These are phyloP conservation scores for Saccharomycopsis amapae DNA, from an alignment of 805 yeast genomes.

Conservation along the genomic window DNA sequence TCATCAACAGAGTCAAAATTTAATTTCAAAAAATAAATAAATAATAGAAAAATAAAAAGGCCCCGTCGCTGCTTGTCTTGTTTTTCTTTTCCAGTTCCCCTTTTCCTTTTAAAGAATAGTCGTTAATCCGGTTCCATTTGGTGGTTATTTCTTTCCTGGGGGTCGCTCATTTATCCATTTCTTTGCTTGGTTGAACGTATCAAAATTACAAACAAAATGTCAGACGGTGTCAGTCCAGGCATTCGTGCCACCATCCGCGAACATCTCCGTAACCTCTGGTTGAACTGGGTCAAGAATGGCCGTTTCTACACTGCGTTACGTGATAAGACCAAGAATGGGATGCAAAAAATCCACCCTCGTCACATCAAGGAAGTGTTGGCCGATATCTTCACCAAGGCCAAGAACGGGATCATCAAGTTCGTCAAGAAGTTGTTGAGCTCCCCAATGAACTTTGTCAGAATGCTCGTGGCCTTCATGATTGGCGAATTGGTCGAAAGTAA, in stretches of 20 bases:
- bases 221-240: constrained; percentile 12
- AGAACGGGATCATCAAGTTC: constrained; percentile 16
- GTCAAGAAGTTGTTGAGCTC: constrained; percentile 20
- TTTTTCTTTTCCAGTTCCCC: too few species aligned
- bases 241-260: constrained; percentile 16
- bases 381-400: constrained; percentile 16
- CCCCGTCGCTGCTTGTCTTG: too few species aligned
- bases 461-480: constrained; percentile 18
- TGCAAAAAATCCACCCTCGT: constrained; percentile 14
- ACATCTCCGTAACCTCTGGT: constrained; percentile 16
- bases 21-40: too few species aligned
- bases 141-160: too few species aligned
- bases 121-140: too few species aligned
- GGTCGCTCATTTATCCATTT: too few species aligned
- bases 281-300: constrained; percentile 19
- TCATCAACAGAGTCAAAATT: too few species aligned
- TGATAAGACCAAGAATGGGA: constrained; percentile 19
- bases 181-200: too few species aligned
- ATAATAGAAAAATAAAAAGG: too few species aligned
- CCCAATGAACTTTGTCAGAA: constrained; percentile 18
- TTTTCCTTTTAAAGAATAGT: too few species aligned
- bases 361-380: constrained; percentile 20
- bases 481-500: constrained; percentile 14
- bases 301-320: constrained; percentile 12
- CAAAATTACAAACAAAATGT: too few species aligned